phyloP scores from a whole-genome alignment of 2,329 filamentous ascomycete genomes.

The Fusarium sp. region DNA sequence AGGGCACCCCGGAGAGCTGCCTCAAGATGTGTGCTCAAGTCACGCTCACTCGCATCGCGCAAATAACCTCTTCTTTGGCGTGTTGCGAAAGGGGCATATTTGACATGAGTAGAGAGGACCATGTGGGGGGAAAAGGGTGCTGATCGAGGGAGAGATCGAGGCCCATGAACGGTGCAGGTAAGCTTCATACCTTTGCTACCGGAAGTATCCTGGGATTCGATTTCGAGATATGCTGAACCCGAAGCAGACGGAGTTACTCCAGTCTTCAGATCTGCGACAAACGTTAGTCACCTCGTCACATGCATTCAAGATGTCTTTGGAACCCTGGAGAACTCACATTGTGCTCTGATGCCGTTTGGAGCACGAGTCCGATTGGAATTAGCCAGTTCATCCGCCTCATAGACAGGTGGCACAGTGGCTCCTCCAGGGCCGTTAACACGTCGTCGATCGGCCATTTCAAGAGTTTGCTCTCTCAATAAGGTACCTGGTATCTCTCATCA shows the following conservation, averaged over 20 bases:
- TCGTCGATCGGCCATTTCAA: conserved; percentile 81
- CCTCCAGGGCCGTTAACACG: conserved; percentile 89
- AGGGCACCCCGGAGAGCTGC: conserved; percentile 89
- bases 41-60: conserved; percentile 85
- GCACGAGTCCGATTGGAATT: conserved; percentile 65
- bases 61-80: conserved; percentile 85
- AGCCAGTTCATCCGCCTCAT: conserved; percentile 61
- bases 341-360: conserved; percentile 80
- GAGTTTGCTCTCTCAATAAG: conserved; percentile 7
- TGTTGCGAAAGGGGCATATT: conserved; percentile 95
- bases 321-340: conserved; percentile 70
- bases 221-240: conserved; percentile 87
- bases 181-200: conserved; percentile 82
- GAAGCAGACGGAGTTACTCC: conserved; percentile 93
- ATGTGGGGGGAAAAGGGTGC: conserved; percentile 93
- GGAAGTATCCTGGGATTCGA: conserved; percentile 62
- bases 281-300: conserved; percentile 24
- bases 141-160: conserved; percentile 87
- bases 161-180: conserved; percentile 92
- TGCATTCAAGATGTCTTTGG: neutral
- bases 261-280: conserved; percentile 80
- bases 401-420: conserved; percentile 79
- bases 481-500: neutral
- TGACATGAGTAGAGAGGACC: conserved; percentile 91
- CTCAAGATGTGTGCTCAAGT: conserved; percentile 90